Evolutionary conservation across 345 rosid genomes (phyloP).

Genomic region (Pugionium dolabratum): DNA sequence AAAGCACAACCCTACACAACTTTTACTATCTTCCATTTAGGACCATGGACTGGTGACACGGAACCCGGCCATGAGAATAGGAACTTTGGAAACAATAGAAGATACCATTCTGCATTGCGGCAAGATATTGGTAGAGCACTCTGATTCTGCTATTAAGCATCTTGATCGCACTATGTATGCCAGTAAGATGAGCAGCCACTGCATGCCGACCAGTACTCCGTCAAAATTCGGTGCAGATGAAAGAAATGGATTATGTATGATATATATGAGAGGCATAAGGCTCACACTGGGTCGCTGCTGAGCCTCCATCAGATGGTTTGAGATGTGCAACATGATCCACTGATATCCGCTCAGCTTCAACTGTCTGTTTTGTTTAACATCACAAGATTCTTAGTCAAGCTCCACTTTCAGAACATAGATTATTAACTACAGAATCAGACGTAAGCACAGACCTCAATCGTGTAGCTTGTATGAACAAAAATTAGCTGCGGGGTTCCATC

Average conservation of each 20-base stretch:
- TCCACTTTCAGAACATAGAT: neutral
- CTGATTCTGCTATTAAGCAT: constrained; percentile 93
- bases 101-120: constrained; percentile 87
- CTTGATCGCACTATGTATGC: constrained; percentile 97
- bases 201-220: constrained; percentile 28
- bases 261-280: neutral
- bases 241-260: neutral
- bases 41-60: constrained; percentile 6
- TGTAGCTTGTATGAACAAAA: constrained; percentile 85
- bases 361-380: constrained; percentile 61
- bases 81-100: neutral
- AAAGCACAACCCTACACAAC: constrained; percentile 9
- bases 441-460: constrained; percentile 68
- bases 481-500: constrained; percentile 96
- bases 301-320: constrained; percentile 94
- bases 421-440: neutral
- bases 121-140: constrained; percentile 90
- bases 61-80: neutral
- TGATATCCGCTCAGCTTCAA: constrained; percentile 89
- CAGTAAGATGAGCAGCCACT: constrained; percentile 99
- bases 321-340: constrained; percentile 99
- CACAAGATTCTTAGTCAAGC: neutral
- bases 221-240: neutral
- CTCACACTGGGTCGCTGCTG: constrained; percentile 93
- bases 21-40: neutral